Base-by-base conservation (phyloP, 345 rosid species). In the Xanthoceras sorbifolium region DNA sequence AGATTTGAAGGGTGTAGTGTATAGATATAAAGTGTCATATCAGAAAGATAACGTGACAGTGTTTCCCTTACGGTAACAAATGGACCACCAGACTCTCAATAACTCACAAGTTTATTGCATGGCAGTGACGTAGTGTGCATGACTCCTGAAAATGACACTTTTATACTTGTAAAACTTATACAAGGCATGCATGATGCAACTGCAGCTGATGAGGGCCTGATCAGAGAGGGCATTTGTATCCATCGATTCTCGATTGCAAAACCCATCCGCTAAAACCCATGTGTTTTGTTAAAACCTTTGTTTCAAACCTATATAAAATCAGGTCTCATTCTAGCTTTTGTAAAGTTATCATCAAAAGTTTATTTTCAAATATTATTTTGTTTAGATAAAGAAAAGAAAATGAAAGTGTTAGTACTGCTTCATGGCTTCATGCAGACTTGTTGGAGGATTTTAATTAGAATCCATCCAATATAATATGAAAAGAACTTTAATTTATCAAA, bases 11-110 rank as follows among this genome's bases (percentile, higher is more conserved):
- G n/a, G n/a, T n/a, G n/a, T n/a, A n/a, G n/a, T n/a, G n/a, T n/a
- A n/a, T n/a, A 34, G 6, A 25, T 32, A 38, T 9, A 70, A 17
- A 15, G 12, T 26, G 64, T 66, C 64, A 54, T 34, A 65, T 50
- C 71, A 36, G 1, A 38, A 50, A 9, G 65, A 38, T 66, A 66
- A 76, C 73, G 66, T 76, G 73, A 44, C 6, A 9, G 55, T 76
- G 78, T 76, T 76, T 76, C 73, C 67, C 25, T 57, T 28, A n/a
- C 22, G 55, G 73, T 67, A 42, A 67, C 79, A 67, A 67, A 67
- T 67, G 66, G 72, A 52, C 78, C 72, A 67, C 29, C 34, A 17
- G 50, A 54, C 17, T 25, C 31, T 42, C 20, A 23, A 22, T 20
- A 20, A 54, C 12, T 66, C 55, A 36, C 59, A 38, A 25, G 60